phyloP scores from a whole-genome alignment of 495 filamentous ascomycete species.

The Talaromyces ruber region DNA sequence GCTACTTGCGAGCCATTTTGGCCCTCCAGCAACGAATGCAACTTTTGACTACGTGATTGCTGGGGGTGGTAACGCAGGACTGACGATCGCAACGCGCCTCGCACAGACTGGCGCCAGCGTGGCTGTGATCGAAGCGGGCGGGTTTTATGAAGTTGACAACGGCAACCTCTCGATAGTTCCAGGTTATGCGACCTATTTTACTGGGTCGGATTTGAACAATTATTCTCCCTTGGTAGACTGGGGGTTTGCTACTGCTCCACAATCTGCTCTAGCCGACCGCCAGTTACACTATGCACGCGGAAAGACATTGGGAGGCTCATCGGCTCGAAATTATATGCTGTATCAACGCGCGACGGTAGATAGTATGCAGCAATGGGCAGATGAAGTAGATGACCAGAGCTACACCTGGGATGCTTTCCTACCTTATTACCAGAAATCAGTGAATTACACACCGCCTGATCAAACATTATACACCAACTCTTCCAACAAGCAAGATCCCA shows the following conservation, averaged over 20 bases:
- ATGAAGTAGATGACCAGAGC: slow-evolving; percentile 42
- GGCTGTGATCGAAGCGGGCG: slow-evolving; percentile 50
- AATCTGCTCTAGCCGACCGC: slow-evolving; percentile 14
- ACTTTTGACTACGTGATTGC: slow-evolving; percentile 45
- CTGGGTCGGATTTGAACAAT: slow-evolving; percentile 12
- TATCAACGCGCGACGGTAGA: slow-evolving; percentile 34
- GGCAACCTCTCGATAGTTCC: slow-evolving; percentile 35
- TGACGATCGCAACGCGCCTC: slow-evolving; percentile 39
- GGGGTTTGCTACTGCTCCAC: slow-evolving; percentile 33
- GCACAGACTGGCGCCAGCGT: slow-evolving; percentile 26
- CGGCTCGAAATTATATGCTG: slow-evolving; percentile 44
- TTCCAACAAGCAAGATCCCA: slow-evolving; percentile 31
- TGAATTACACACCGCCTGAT: slow-evolving; percentile 44
- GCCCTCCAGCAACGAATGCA: background rate
- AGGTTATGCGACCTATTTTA: slow-evolving; percentile 15
- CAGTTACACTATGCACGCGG: slow-evolving; percentile 8
- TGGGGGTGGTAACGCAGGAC: slow-evolving; percentile 45
- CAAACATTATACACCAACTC: slow-evolving; percentile 24
- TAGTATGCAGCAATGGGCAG: slow-evolving; percentile 47
- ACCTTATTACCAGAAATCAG: slow-evolving; percentile 45
- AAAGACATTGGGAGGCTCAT: slow-evolving; percentile 35
- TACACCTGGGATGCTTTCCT: slow-evolving; percentile 45
- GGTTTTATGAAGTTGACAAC: slow-evolving; percentile 42
- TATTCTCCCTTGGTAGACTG: slow-evolving; percentile 36
- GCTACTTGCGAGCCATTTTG: slow-evolving; percentile 10